Conservation (phyloP, 805 yeast species). For the Barnettozyma siamensis region DNA sequence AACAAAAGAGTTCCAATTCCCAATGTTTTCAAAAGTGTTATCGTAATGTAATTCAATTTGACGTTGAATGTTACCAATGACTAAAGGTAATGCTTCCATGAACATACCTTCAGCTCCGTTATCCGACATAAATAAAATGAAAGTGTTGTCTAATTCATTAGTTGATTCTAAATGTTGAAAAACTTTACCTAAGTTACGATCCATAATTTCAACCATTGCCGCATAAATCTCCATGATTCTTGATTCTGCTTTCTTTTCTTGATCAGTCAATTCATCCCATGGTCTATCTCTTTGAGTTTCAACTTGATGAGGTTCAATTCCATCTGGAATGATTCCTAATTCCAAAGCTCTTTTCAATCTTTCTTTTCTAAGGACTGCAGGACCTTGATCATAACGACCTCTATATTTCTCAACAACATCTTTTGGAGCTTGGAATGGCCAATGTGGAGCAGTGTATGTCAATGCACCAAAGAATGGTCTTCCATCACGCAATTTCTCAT, state of each 20-base stretch:
- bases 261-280: conserved; percentile 38
- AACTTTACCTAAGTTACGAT: conserved; percentile 45
- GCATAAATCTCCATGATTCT: conserved; percentile 53
- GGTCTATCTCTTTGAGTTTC: conserved; percentile 30
- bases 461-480: conserved; percentile 49
- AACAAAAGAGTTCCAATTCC: conserved; percentile 41
- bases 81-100: conserved; percentile 47
- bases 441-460: conserved; percentile 61
- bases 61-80: conserved; percentile 22
- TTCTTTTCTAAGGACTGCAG: conserved; percentile 34
- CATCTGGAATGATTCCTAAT: conserved; percentile 42
- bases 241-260: conserved; percentile 33
- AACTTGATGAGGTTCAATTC: conserved; percentile 40
- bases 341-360: conserved; percentile 37
- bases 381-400: conserved; percentile 45
- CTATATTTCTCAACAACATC: conserved; percentile 41
- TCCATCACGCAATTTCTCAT: conserved; percentile 28
- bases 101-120: conserved; percentile 62
- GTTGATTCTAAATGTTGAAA: conserved; percentile 34
- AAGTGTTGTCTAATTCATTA: conserved; percentile 47
- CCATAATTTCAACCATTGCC: conserved; percentile 58
- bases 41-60: conserved; percentile 29
- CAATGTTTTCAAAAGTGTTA: conserved; percentile 42
- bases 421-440: conserved; percentile 60
- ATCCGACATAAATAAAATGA: conserved; percentile 55